phyloP scores from a whole-genome alignment of 1,284 basidiomycete genomes.

The Filobasidium uniguttulatum region DNA sequence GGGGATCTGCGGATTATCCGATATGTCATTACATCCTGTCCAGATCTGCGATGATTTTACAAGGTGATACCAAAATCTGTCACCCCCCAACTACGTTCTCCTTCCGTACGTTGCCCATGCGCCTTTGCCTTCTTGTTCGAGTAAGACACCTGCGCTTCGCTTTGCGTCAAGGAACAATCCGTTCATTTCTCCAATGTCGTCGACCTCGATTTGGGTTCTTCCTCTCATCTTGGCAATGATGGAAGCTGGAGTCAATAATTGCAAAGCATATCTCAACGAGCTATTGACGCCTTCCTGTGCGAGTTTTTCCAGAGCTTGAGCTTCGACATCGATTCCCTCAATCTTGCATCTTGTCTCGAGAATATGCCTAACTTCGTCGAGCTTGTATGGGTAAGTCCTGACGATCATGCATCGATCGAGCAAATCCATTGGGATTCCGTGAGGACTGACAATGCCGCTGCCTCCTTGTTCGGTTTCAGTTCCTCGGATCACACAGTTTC shows the following conservation, averaged over 20 bases:
- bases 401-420: conserved; percentile 96
- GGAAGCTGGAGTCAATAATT: conserved; percentile 81
- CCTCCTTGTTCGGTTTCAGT: conserved; percentile 46
- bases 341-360: conserved; percentile 72
- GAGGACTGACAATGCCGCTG: conserved; percentile 75
- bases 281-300: conserved; percentile 70
- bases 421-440: conserved; percentile 87
- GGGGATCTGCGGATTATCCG: no score
- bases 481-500: conserved; percentile 78
- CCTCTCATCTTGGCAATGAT: conserved; percentile 69
- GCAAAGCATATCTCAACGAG: conserved; percentile 78
- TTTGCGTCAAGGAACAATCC: conserved; percentile 93
- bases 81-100: no score
- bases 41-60: no score
- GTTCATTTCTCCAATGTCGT: conserved; percentile 83
- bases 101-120: conserved; percentile 1
- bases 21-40: no score
- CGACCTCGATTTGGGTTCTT: conserved; percentile 61
- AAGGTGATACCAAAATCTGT: no score
- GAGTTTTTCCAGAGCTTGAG: conserved; percentile 65
- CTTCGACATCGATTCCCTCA: conserved; percentile 66
- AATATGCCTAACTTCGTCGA: conserved; percentile 75
- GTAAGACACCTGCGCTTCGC: conserved; percentile 30
- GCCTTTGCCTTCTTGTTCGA: conserved; percentile 19
- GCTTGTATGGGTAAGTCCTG: conserved; percentile 71